Evolutionary conservation across 805 yeast genomes (phyloP), one percentile per base, ranked within the genome.

Genomic region (Kodamaea sagamina): DNA sequence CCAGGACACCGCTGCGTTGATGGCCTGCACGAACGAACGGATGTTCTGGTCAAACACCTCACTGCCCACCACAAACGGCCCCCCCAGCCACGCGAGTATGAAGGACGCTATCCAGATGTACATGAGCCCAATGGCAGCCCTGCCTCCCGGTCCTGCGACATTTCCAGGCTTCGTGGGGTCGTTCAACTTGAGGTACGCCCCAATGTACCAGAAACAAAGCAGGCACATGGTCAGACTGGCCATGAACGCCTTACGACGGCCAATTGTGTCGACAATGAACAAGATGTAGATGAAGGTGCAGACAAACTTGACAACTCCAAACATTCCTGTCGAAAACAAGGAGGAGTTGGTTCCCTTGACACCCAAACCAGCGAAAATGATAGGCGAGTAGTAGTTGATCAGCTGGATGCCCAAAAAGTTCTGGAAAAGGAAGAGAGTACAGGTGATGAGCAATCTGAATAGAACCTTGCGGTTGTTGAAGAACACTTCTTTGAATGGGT

Each of bases 101-200:
- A 67, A 68, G 3, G 69, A 62, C 4, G 71, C 72, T 21, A 67
- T 64, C 72, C 72, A 68, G 28, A 68, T 52, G 49, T 67, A 68
- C 71, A 68, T 66, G 61, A 65, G 53, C n/a, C 54, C 69, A 43
- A 66, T 62, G 13, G 71, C 71, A 7, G 67, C 68, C 18, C 57
- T 62, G 27, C 68, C 72, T 2, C 68, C 72, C 18, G 68, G 70
- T 13, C 70, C 71, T 7, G 68, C 64, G 22, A 42, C 52, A 17
- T 46, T 52, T 4, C 67, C 69, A 0, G 63, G 61, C 28, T 52
- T 25, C 2, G 68, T 59, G 2, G 70, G 68, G 40, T 64, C 68
- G 46, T 62, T 58, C 4, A 67, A 31, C 45, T 64, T 64, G 15
- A 67, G 46, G 47, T 65, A 68, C 10, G 67, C 52, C 3, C 72